phyloP scores from a whole-genome alignment of 2,329 filamentous ascomycete species.

The Diaporthe ampelina region DNA sequence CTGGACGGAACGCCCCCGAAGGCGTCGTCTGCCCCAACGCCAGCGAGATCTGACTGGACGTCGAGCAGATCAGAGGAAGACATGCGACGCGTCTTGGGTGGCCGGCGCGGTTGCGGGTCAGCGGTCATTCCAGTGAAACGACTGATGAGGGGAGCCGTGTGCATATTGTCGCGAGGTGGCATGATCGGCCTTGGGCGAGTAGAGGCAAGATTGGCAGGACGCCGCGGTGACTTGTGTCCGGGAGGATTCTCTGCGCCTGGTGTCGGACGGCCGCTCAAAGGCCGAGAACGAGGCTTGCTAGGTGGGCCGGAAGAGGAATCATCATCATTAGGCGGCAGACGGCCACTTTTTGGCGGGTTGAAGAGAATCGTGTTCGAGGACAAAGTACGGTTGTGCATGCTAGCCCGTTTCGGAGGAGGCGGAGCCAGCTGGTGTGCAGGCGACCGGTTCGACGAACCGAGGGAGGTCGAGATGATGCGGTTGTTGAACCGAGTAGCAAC shows the following conservation, averaged over 20 bases:
- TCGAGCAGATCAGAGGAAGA: constrained; percentile 78
- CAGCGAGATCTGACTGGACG: constrained; percentile 74
- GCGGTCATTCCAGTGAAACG: constrained; percentile 65
- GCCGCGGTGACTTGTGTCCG: constrained; percentile 63
- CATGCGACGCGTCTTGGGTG: constrained; percentile 56
- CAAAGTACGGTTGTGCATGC: constrained; percentile 77
- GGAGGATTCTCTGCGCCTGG: constrained; percentile 53
- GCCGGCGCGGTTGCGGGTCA: constrained; percentile 58
- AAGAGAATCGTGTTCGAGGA: constrained; percentile 90
- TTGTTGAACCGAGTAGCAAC: constrained; percentile 56
- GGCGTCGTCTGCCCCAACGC: constrained; percentile 71
- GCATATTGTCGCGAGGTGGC: constrained; percentile 64
- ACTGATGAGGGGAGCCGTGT: constrained; percentile 64
- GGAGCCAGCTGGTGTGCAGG: constrained; percentile 43
- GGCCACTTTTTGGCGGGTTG: constrained; percentile 66
- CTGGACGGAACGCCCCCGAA: constrained; percentile 78
- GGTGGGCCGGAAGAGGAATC: constrained; percentile 57
- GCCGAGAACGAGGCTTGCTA: constrained; percentile 50
- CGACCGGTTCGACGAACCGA: constrained; percentile 46
- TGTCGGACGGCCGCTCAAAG: constrained; percentile 55
- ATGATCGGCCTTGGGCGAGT: constrained; percentile 70
- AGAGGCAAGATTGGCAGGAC: constrained; percentile 58
- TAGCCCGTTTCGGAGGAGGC: constrained; percentile 52
- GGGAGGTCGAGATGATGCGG: constrained; percentile 49
- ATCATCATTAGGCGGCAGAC: constrained; percentile 46